phyloP scores from a whole-genome alignment of 495 filamentous ascomycete species.

The Sabuloglossum arenarium region DNA sequence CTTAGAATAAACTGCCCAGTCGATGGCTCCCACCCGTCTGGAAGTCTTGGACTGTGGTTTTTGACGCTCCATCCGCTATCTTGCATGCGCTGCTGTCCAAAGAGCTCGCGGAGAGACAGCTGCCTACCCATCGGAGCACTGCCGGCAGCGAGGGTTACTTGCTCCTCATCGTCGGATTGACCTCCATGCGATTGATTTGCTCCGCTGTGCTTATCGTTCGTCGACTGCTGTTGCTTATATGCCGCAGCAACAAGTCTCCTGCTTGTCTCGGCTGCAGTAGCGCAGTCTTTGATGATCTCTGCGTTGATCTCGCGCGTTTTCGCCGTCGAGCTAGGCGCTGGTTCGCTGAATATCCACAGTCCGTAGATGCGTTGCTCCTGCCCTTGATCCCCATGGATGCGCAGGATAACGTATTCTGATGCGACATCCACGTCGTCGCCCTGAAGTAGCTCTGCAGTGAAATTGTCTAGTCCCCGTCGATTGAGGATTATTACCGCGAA shows the following conservation, averaged over 20 bases:
- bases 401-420: slow-evolving; percentile 38
- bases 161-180: neutral
- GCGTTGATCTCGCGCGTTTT: slow-evolving; percentile 28
- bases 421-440: slow-evolving; percentile 36
- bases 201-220: slow-evolving; percentile 6
- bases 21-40: neutral
- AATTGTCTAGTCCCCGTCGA: slow-evolving; percentile 37
- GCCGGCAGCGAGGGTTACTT: slow-evolving; percentile 16
- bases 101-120: slow-evolving; percentile 31
- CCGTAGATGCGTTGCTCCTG: slow-evolving; percentile 27
- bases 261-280: slow-evolving; percentile 26
- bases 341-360: slow-evolving; percentile 44
- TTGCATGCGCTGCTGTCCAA: slow-evolving; percentile 30
- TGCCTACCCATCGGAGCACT: slow-evolving; percentile 31
- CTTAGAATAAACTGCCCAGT: neutral
- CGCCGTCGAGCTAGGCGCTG: slow-evolving; percentile 29
- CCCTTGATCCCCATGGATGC: slow-evolving; percentile 13
- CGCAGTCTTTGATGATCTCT: slow-evolving; percentile 32
- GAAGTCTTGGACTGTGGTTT: slow-evolving; percentile 18
- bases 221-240: slow-evolving; percentile 20
- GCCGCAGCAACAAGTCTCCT: slow-evolving; percentile 23
- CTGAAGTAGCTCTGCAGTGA: slow-evolving; percentile 27
- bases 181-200: neutral
- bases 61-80: slow-evolving; percentile 30
- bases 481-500: slow-evolving; percentile 42